phyloP scores from a whole-genome alignment of 2,329 filamentous ascomycete genomes.

The Epichloe aotearoae region DNA sequence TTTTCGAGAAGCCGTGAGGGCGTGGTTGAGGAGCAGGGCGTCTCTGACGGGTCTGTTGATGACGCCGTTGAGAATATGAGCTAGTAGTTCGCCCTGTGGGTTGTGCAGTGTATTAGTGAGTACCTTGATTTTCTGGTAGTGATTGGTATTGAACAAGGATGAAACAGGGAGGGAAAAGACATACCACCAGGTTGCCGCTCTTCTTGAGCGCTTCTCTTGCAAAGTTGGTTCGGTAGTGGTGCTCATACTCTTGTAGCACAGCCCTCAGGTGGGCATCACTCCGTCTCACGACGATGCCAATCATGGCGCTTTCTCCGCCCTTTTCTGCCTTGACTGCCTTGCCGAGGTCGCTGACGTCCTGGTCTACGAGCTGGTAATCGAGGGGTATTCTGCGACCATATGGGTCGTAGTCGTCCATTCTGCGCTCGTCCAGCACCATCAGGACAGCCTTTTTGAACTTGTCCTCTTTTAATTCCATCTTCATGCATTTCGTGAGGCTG shows the following conservation, averaged over 20 bases:
- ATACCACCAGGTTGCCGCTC: conserved; percentile 82
- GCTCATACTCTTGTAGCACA: conserved; percentile 65
- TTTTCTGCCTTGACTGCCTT: conserved; percentile 56
- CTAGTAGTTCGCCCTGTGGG: conserved; percentile 74
- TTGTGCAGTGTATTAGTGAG: no score
- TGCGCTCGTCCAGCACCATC: conserved; percentile 64
- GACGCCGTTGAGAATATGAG: conserved; percentile 89
- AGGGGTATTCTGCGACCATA: conserved; percentile 43
- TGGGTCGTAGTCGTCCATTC: conserved; percentile 70
- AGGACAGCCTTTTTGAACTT: conserved; percentile 89
- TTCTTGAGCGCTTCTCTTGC: conserved; percentile 76
- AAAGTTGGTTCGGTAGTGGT: conserved; percentile 64
- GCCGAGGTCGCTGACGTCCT: conserved; percentile 62
- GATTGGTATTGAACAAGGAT: neutral
- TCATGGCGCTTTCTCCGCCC: conserved; percentile 79
- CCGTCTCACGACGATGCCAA: conserved; percentile 66
- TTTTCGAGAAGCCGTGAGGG: conserved; percentile 59
- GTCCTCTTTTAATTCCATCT: conserved; percentile 82
- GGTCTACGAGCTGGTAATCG: conserved; percentile 47
- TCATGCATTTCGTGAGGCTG: conserved; percentile 72
- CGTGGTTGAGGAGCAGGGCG: conserved; percentile 80
- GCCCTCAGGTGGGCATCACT: conserved; percentile 74
- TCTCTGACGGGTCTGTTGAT: conserved; percentile 94
- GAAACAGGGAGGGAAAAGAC: conserved; percentile 23
- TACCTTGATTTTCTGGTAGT: no score